A percentile compares a stretch with the other conserved stretches of the same genome.
phyloP scores from a whole-genome alignment of 352 stramenopile genomes.

The Globisporangium mamillatum region DNA sequence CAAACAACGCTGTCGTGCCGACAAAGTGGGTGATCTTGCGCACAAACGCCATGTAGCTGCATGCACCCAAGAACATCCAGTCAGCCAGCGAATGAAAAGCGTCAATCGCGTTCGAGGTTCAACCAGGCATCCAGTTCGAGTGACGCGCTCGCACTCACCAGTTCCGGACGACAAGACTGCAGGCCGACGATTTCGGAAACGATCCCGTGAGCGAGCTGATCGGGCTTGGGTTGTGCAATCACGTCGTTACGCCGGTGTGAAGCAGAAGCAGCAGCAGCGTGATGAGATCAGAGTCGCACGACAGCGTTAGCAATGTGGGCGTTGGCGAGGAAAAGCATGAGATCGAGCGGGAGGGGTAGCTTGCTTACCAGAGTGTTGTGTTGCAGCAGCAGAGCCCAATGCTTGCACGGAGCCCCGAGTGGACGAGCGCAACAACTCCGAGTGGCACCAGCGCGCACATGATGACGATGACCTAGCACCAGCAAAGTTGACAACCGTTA shows the following conservation, averaged over 20 bases:
- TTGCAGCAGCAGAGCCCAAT: constrained; percentile 39
- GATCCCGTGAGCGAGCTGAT: constrained; percentile 16
- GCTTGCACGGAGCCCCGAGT: constrained; percentile 25
- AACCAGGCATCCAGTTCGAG: neutral
- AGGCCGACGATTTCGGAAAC: constrained; percentile 22
- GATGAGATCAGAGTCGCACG: neutral
- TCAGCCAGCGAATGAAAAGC: neutral
- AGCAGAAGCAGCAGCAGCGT: neutral
- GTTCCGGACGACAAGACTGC: constrained; percentile 29
- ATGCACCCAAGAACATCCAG: constrained; percentile 4
- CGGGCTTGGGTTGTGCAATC: constrained; percentile 18
- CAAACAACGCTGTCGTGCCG: constrained; percentile 19
- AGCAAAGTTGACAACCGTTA: neutral
- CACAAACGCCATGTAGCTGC: constrained; percentile 23
- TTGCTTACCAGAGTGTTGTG: constrained; percentile 26
- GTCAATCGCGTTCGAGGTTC: neutral
- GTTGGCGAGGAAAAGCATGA: neutral
- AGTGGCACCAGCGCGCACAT: constrained; percentile 17
- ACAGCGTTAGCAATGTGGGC: neutral
- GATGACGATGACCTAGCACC: constrained; percentile 8
- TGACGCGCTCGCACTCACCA: constrained; percentile 21
- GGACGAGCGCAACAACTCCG: constrained; percentile 17
- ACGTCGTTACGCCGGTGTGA: neutral
- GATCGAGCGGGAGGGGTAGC: neutral
- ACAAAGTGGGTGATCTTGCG: constrained; percentile 24